Evolutionary conservation across 306 rosid species (phyloP).

Genomic region (Sechiopsis laciniata): DNA sequence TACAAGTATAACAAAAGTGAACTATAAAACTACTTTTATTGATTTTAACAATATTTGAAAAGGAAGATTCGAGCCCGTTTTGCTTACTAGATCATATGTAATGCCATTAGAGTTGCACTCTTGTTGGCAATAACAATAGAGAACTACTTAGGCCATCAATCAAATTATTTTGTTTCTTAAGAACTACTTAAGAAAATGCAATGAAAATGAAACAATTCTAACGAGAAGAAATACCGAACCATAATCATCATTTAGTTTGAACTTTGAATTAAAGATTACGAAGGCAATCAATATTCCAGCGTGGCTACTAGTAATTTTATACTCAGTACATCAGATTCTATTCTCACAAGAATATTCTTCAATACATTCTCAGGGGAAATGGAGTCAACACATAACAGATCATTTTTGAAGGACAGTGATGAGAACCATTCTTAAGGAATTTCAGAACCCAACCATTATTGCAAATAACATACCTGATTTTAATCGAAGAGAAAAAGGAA

Average conservation of each 20-base stretch:
- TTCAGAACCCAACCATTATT: neutral
- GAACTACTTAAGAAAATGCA: neutral
- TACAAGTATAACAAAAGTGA: neutral
- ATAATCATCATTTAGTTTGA: neutral
- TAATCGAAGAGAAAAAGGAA: neutral
- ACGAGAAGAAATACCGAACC: neutral
- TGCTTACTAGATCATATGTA: no score
- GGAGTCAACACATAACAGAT: neutral
- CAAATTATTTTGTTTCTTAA: no score
- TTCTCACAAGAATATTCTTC: neutral
- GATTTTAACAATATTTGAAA: no score
- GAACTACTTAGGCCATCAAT: no score
- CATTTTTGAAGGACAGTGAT: neutral
- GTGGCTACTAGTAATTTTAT: neutral
- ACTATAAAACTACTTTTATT: no score
- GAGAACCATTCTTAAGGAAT: neutral
- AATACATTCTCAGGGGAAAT: neutral
- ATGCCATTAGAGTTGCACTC: no score
- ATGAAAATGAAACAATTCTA: neutral
- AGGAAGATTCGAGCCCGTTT: no score
- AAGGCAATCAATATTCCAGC: neutral
- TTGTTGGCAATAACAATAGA: no score
- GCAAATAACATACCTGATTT: neutral
- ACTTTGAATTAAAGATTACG: neutral
- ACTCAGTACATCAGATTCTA: conserved; percentile 1